Conservation (phyloP, 495 filamentous ascomycete species). For the Platismatia glauca region DNA sequence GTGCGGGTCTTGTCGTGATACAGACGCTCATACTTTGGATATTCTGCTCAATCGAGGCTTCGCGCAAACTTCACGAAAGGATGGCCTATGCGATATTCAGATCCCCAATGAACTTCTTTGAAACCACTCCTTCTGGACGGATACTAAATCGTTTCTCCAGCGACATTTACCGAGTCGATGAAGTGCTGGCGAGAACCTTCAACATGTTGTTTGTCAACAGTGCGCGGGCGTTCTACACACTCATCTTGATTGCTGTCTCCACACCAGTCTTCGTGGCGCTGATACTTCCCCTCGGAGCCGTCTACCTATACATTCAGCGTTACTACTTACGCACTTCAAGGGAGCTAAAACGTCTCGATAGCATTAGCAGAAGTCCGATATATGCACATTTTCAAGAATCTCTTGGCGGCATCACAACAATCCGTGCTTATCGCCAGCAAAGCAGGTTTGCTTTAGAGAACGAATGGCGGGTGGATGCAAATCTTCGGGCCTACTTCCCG, state of each 20-base stretch:
- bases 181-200: constrained; percentile 85
- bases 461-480: constrained; percentile 95
- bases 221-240: constrained; percentile 74
- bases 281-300: constrained; percentile 66
- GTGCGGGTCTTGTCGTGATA: constrained; percentile 71
- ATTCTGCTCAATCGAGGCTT: constrained; percentile 98
- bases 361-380: constrained; percentile 88
- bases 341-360: constrained; percentile 93
- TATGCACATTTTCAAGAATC: constrained; percentile 99
- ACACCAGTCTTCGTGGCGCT: constrained; percentile 75
- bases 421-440: constrained; percentile 89
- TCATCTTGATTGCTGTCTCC: constrained; percentile 71
- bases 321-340: constrained; percentile 96
- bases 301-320: constrained; percentile 91
- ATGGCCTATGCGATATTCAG: constrained; percentile 99
- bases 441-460: constrained; percentile 84
- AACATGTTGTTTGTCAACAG: constrained; percentile 91
- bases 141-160: constrained; percentile 97
- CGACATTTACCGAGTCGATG: constrained; percentile 93
- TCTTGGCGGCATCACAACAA: constrained; percentile 89
- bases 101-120: constrained; percentile 98
- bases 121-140: constrained; percentile 93
- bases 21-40: constrained; percentile 98
- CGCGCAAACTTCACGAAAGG: constrained; percentile 89
- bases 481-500: constrained; percentile 91